phyloP scores from a whole-genome alignment of 352 stramenopile species.

The Phytophthora agathidicida region DNA sequence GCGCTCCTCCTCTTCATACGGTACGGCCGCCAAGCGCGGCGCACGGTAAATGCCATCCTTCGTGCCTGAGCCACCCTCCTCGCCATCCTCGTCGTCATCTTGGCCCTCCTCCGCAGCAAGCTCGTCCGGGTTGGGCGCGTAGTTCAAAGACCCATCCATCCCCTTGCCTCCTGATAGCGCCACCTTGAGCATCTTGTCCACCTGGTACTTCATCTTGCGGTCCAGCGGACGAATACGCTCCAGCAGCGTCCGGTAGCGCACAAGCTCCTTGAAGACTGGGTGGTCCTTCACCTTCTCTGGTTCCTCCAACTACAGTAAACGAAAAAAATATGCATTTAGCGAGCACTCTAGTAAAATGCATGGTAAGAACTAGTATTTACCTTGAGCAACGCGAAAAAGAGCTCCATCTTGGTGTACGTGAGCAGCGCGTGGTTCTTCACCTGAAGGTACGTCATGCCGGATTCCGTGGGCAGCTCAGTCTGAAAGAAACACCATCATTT shows the following conservation, averaged over 20 bases:
- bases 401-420: conserved; percentile 88
- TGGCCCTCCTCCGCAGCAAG: conserved; percentile 62
- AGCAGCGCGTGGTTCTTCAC: conserved; percentile 90
- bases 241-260: conserved; percentile 84
- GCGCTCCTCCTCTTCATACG: conserved; percentile 87
- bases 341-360: not conserved
- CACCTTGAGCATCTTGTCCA: conserved; percentile 92
- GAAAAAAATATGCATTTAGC: not conserved
- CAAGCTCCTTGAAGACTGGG: conserved; percentile 85
- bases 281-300: conserved; percentile 77
- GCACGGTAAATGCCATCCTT: conserved; percentile 84
- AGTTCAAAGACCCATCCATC: conserved; percentile 80
- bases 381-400: conserved; percentile 88
- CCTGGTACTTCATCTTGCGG: conserved; percentile 90
- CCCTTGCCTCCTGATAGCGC: conserved; percentile 75
- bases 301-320: conserved; percentile 53
- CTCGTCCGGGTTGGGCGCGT: conserved; percentile 80
- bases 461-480: conserved; percentile 62
- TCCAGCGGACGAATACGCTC: conserved; percentile 86
- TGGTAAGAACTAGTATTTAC: conserved; percentile 21
- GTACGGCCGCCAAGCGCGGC: conserved; percentile 75
- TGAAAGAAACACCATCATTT: conserved; percentile 25
- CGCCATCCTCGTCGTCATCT: conserved; percentile 54
- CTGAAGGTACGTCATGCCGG: conserved; percentile 82
- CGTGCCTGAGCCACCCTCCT: conserved; percentile 19